Percentiles rank a stretch among this genome's conserved stretches.
Conservation (phyloP, 345 rosid species). For the Bruguiera parviflora region DNA sequence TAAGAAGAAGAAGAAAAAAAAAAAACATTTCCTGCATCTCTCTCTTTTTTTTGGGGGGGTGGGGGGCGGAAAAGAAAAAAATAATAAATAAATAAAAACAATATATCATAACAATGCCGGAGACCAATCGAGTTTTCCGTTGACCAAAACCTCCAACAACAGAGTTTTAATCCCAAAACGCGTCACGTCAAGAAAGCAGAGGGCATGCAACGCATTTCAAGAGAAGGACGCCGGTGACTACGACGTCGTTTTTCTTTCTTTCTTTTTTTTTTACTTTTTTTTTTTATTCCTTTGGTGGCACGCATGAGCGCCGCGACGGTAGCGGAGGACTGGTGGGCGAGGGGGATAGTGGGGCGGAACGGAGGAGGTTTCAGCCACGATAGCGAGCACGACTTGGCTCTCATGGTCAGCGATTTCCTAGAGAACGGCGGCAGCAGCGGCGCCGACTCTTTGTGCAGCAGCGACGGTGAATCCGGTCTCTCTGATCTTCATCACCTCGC, state of each 20-base stretch:
- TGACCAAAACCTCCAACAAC: no score
- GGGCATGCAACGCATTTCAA: no score
- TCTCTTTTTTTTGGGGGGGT: background rate
- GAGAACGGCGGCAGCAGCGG: conserved; percentile 68
- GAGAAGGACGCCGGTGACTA: no score
- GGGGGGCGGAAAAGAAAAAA: no score
- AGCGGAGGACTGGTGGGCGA: conserved; percentile 39
- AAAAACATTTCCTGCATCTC: background rate
- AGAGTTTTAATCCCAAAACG: no score
- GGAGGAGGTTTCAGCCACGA: conserved; percentile 75
- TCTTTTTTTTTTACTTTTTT: background rate
- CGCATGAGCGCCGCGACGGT: conserved; percentile 42
- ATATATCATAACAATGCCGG: background rate
- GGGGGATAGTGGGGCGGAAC: conserved; percentile 28
- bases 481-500: conserved; percentile 72
- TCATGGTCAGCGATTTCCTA: conserved; percentile 80
- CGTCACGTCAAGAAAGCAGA: no score
- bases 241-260: no score
- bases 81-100: no score
- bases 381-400: conserved; percentile 85
- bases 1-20: background rate
- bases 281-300: no score
- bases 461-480: conserved; percentile 81
- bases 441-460: conserved; percentile 70
- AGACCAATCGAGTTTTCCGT: no score